A percentile compares a stretch with the other conserved stretches of the same genome.
Conservation (phyloP, 352 stramenopile genomes). For the Globisporangium nagaii region DNA sequence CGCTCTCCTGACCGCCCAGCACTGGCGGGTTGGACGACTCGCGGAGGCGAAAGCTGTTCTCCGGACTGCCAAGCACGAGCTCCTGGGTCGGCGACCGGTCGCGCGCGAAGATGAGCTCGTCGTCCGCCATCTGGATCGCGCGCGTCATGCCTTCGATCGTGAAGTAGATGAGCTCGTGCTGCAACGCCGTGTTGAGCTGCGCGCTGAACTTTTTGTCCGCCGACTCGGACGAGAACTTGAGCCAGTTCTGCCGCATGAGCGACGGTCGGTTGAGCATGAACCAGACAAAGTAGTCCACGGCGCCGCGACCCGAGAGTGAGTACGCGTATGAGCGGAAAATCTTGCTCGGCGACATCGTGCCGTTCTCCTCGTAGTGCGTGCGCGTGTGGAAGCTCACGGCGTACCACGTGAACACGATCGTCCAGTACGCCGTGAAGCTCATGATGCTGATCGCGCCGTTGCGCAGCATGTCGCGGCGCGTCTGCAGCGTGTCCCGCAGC, state of each 20-base stretch:
- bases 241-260: constrained; percentile 53
- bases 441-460: constrained; percentile 75
- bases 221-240: constrained; percentile 70
- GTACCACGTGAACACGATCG: constrained; percentile 76
- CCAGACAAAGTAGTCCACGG: constrained; percentile 81
- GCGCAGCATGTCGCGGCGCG: constrained; percentile 70
- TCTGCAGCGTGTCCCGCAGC: constrained; percentile 67
- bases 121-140: constrained; percentile 63
- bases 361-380: constrained; percentile 31
- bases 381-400: constrained; percentile 64
- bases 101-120: constrained; percentile 41
- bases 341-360: constrained; percentile 33
- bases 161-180: constrained; percentile 87
- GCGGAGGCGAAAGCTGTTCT: neutral
- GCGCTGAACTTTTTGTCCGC: constrained; percentile 79
- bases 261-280: constrained; percentile 80
- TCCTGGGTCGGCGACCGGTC: constrained; percentile 48
- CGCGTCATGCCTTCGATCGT: constrained; percentile 86
- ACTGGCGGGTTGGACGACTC: neutral
- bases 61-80: constrained; percentile 13
- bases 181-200: constrained; percentile 83
- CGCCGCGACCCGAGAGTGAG: constrained; percentile 52
- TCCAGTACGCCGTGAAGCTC: constrained; percentile 83
- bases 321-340: constrained; percentile 72
- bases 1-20: neutral